A percentile compares a stretch with the other conserved stretches of the same genome.
Conservation (phyloP, 768 basidiomycete species). For the Agrocybe pediades region DNA sequence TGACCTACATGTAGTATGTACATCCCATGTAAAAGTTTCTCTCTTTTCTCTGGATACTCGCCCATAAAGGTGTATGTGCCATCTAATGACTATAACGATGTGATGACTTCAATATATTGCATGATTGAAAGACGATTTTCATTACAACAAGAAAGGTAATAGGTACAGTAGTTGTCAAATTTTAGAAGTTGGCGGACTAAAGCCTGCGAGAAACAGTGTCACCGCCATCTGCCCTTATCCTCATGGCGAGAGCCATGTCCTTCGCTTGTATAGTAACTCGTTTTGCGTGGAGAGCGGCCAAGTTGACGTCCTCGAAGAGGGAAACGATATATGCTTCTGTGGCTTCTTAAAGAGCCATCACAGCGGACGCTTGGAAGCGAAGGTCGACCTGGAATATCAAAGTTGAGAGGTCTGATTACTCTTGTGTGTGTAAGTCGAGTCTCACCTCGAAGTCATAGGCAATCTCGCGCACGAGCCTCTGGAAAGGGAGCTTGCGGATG, state of each 20-base stretch:
- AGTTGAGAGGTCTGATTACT: neutral
- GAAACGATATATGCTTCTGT: constrained; percentile 14
- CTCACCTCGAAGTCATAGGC: constrained; percentile 13
- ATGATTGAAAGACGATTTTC: too few relatives aligned
- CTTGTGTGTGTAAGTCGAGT: neutral
- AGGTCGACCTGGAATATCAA: constrained; percentile 41
- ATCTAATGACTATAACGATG: too few relatives aligned
- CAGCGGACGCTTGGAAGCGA: constrained; percentile 79
- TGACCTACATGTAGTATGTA: neutral
- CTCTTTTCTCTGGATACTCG: neutral
- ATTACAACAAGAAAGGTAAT: too few relatives aligned
- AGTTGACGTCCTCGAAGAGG: constrained; percentile 13
- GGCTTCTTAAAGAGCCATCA: constrained; percentile 37
- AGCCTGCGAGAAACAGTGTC: too few relatives aligned
- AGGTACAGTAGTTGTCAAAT: too few relatives aligned
- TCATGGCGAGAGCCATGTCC: constrained; percentile 10
- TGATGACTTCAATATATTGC: too few relatives aligned
- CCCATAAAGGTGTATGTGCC: too few relatives aligned
- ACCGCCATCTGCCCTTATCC: constrained; percentile 8
- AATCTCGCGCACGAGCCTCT: constrained; percentile 21
- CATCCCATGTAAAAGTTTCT: neutral
- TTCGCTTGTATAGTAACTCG: constrained; percentile 11
- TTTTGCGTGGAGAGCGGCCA: constrained; percentile 16
- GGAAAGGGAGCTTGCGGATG: constrained; percentile 16
- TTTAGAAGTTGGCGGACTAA: too few relatives aligned